Evolutionary conservation across 2,329 filamentous ascomycete genomes (phyloP), one percentile per base, ranked within the genome.

Genomic region (Dactylellina haptotyla): DNA sequence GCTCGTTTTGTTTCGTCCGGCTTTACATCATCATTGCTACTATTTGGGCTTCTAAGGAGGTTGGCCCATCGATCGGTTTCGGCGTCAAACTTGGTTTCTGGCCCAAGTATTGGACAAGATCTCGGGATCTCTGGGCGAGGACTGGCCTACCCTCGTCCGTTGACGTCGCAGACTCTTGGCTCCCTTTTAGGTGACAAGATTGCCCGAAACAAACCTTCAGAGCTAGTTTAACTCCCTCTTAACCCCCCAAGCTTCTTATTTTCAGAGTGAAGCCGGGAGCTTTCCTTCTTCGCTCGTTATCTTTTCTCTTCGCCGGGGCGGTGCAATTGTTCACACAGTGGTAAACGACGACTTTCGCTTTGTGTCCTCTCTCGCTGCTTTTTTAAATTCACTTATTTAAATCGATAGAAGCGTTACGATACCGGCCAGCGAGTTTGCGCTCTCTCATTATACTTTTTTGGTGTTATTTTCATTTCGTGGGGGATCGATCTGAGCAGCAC

Each of bases 111-210:
- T 54, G 28, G 57, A 70, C 65, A 65, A 65, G 58, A 64, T 72
- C 67, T 72, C 59, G 51, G 65, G 58, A 63, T 65, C 67, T 72
- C 58, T 64, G 58, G 51, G 59, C 59, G 48, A 12, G 43, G 25
- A 51, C 39, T 32, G 16, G 28, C 58, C 30, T 23, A 56, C 26
- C 45, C 20, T 50, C 37, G 18, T 23, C 34, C 58, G 26, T 64
- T 72, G 67, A 72, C 67, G 67, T 72, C 53, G 30, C 30, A 12
- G 14, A 14, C 9, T 20, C 50, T 57, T 57, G 53, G 53, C 37
- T 57, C n/a, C n/a, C 23, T 28, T 71, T 51, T 51, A 26, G 53
- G 18, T 46, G 34, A 16, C 30, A n/a, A n/a, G n/a, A n/a, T n/a
- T n/a, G n/a, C n/a, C 18, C 18, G 2, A 41, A 41, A 41, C 37